Conservation (phyloP, 2,329 filamentous ascomycete species). For the Penicillium frequentans region DNA sequence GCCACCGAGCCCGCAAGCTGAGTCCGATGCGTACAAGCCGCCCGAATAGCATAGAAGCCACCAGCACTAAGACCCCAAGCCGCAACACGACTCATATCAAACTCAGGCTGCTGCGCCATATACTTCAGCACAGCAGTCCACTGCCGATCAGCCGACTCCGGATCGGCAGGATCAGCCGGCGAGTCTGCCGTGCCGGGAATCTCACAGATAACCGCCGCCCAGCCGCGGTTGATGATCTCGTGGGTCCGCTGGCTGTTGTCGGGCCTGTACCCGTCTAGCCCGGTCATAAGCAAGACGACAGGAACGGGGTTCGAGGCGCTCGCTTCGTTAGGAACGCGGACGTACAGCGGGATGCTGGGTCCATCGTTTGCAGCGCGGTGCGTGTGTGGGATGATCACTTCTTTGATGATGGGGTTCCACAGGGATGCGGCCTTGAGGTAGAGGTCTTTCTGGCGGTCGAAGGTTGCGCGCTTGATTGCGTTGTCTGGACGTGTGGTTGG, state of each 20-base stretch:
- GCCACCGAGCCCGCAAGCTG: conserved; percentile 58
- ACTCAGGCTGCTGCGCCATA: conserved; percentile 52
- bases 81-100: conserved; percentile 59
- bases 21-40: conserved; percentile 65
- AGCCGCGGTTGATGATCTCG: conserved; percentile 63
- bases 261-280: conserved; percentile 60
- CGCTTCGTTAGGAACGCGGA: conserved; percentile 57
- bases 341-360: conserved; percentile 61
- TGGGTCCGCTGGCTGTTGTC: conserved; percentile 55
- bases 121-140: conserved; percentile 64
- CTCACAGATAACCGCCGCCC: conserved; percentile 63
- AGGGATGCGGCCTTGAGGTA: conserved; percentile 58
- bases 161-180: conserved; percentile 63
- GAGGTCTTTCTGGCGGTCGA: conserved; percentile 63
- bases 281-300: conserved; percentile 57
- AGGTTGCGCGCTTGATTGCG: conserved; percentile 60
- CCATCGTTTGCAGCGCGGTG: conserved; percentile 54
- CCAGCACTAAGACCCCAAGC: conserved; percentile 67
- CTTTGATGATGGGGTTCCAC: conserved; percentile 61
- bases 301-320: conserved; percentile 48
- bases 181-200: conserved; percentile 69
- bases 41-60: conserved; percentile 67
- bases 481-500: conserved; percentile 20
- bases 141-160: conserved; percentile 59
- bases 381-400: conserved; percentile 62